phyloP scores from a whole-genome alignment of 495 filamentous ascomycete genomes.

The Annulohypoxylon moriforme region DNA sequence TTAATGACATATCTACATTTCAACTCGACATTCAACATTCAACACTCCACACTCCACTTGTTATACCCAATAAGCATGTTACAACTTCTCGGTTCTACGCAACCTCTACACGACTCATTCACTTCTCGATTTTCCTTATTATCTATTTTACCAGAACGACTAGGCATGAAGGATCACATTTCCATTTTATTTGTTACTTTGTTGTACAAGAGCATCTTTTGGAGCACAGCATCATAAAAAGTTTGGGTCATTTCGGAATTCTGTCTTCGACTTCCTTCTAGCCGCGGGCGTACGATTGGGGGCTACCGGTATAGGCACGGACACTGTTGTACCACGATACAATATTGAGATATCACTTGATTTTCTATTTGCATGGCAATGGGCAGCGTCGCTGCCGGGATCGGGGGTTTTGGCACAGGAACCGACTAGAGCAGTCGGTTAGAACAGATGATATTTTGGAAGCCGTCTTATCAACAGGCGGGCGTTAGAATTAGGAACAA shows the following conservation, averaged over 20 bases:
- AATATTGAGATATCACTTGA: conserved; percentile 51
- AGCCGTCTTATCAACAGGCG: conserved; percentile 19
- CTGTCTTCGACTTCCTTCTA: conserved; percentile 49
- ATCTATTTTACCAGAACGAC: conserved; percentile 41
- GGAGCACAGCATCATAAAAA: conserved; percentile 65
- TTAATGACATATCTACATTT: conserved; percentile 17
- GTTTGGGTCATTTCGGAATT: conserved; percentile 54
- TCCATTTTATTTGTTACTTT: conserved; percentile 53
- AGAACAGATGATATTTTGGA: conserved; percentile 41
- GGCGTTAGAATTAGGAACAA: conserved; percentile 41
- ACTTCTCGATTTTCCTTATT: conserved; percentile 35
- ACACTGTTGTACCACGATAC: conserved; percentile 50
- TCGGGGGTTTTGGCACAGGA: conserved; percentile 41
- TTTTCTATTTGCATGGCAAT: conserved; percentile 53
- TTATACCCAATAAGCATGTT: conserved; percentile 45
- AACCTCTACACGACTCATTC: conserved; percentile 54
- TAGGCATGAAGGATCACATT: conserved; percentile 43
- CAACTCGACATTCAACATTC: conserved; percentile 3
- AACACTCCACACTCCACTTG: conserved; percentile 43
- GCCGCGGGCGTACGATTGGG: conserved; percentile 50
- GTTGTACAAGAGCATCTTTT: conserved; percentile 65
- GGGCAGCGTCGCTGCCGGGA: conserved; percentile 48
- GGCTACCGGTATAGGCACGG: conserved; percentile 46
- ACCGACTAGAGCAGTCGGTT: conserved; percentile 36
- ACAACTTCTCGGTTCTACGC: conserved; percentile 37